A percentile compares a stretch with the other conserved stretches of the same genome.
phyloP scores from a whole-genome alignment of 441 rosid species.

The Adansonia gregorii region DNA sequence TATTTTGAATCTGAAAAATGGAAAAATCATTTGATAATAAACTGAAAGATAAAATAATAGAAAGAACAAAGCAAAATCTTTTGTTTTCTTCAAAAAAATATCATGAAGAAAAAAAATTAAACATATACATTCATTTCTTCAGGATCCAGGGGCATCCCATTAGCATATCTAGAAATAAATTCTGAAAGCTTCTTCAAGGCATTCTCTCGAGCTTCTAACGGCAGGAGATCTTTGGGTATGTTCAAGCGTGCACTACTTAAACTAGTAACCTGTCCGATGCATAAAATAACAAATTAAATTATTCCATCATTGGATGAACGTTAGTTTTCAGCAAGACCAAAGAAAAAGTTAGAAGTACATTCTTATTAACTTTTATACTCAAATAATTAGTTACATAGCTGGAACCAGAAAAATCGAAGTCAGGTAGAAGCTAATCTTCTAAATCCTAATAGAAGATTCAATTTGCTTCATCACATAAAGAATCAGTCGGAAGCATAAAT shows the following conservation, averaged over 20 bases:
- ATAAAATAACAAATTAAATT: constrained; percentile 33
- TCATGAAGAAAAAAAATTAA: constrained; percentile 1
- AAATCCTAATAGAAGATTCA: constrained; percentile 8
- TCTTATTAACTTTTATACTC: neutral
- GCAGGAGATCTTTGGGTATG: constrained; percentile 83
- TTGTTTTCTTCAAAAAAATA: constrained; percentile 10
- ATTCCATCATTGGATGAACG: constrained; percentile 4
- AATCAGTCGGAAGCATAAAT: neutral
- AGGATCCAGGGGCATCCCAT: constrained; percentile 85
- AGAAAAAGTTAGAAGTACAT: neutral
- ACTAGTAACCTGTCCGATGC: constrained; percentile 60
- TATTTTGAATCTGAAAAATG: constrained; percentile 63
- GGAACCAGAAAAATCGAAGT: constrained; percentile 15
- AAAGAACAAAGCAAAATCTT: constrained; percentile 9
- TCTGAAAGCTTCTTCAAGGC: constrained; percentile 80
- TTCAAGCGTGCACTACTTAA: constrained; percentile 84
- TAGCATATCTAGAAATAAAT: constrained; percentile 77
- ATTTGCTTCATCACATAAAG: constrained; percentile 14
- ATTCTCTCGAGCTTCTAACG: constrained; percentile 87
- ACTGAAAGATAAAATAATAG: constrained; percentile 15
- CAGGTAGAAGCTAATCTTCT: constrained; percentile 1
- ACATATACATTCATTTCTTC: constrained; percentile 87
- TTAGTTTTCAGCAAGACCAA: constrained; percentile 12
- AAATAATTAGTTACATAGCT: neutral
- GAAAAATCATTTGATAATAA: constrained; percentile 28